These are phyloP conservation scores for Fusarium sp. DNA, from an alignment of 2,329 filamentous ascomycete genomes.

Conservation along the genomic window DNA sequence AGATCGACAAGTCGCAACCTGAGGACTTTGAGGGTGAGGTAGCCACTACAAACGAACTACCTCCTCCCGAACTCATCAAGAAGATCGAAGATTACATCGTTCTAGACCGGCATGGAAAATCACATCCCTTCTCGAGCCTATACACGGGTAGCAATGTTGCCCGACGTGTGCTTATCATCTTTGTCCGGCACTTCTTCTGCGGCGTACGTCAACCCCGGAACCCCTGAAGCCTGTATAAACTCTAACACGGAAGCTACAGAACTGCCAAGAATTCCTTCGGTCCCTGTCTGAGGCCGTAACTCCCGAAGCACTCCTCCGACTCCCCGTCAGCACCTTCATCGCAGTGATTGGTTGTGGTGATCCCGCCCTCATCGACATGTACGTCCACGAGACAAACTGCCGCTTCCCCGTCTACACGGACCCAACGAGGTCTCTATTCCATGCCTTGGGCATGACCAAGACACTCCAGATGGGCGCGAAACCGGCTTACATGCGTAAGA, in stretches of 20 bases:
- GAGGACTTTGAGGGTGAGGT: constrained; percentile 69
- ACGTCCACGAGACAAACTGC: constrained; percentile 71
- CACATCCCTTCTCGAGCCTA: constrained; percentile 71
- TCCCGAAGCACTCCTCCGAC: constrained; percentile 60
- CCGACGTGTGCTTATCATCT: constrained; percentile 74
- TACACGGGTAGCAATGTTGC: constrained; percentile 67
- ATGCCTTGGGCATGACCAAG: constrained; percentile 75
- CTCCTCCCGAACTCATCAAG: constrained; percentile 60
- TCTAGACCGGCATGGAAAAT: constrained; percentile 71
- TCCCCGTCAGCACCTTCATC: constrained; percentile 71
- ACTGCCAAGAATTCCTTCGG: constrained; percentile 81
- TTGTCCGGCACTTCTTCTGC: constrained; percentile 85
- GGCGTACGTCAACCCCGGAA: constrained; percentile 66
- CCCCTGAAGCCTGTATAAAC: constrained; percentile 11
- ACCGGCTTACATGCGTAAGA: constrained; percentile 74
- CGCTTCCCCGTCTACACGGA: constrained; percentile 84
- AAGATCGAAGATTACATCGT: constrained; percentile 68
- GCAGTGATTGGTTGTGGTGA: constrained; percentile 80
- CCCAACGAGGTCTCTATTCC: constrained; percentile 74
- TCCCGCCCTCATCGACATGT: constrained; percentile 75
- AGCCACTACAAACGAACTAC: constrained; percentile 67
- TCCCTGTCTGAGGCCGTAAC: constrained; percentile 70
- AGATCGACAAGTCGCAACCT: constrained; percentile 56
- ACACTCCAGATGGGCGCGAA: constrained; percentile 70
- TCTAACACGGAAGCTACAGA: constrained; percentile 58